phyloP scores from a whole-genome alignment of 371 early-diverging fungal species.

The Mortierella sp. region DNA sequence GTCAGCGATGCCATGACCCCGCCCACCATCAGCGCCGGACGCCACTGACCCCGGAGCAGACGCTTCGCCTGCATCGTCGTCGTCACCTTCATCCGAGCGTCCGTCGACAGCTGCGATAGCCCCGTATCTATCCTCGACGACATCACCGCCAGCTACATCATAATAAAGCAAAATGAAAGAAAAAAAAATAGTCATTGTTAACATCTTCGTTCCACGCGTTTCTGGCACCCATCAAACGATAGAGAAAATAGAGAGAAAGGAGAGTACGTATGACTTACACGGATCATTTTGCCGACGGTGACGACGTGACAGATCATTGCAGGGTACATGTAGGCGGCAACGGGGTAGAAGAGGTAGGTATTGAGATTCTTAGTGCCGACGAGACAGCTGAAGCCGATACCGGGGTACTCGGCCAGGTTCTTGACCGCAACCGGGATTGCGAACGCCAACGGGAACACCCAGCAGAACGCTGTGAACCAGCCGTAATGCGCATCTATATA shows the following conservation, averaged over 20 bases:
- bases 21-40: conserved; percentile 49
- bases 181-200: not conserved
- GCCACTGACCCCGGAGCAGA: conserved; percentile 55
- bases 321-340: conserved; percentile 59
- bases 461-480: conserved; percentile 59
- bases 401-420: conserved; percentile 56
- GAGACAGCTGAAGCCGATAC: conserved; percentile 59
- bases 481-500: conserved; percentile 59
- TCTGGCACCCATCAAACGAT: not conserved
- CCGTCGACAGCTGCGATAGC: conserved; percentile 47
- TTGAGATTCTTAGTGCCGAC: conserved; percentile 48
- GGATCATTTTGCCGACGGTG: conserved; percentile 60
- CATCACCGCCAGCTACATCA: conserved; percentile 34
- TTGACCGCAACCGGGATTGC: conserved; percentile 58
- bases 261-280: conserved; percentile 20
- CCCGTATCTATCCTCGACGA: conserved; percentile 49
- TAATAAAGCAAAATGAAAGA: not conserved
- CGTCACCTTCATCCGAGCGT: conserved; percentile 39
- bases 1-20: conserved; percentile 44
- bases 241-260: not conserved
- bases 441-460: conserved; percentile 59
- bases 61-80: conserved; percentile 58
- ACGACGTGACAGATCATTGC: conserved; percentile 58
- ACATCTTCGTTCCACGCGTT: no score
- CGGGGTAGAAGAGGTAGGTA: conserved; percentile 59